phyloP scores from a whole-genome alignment of 1,284 basidiomycete species.

The Tilletia caries region DNA sequence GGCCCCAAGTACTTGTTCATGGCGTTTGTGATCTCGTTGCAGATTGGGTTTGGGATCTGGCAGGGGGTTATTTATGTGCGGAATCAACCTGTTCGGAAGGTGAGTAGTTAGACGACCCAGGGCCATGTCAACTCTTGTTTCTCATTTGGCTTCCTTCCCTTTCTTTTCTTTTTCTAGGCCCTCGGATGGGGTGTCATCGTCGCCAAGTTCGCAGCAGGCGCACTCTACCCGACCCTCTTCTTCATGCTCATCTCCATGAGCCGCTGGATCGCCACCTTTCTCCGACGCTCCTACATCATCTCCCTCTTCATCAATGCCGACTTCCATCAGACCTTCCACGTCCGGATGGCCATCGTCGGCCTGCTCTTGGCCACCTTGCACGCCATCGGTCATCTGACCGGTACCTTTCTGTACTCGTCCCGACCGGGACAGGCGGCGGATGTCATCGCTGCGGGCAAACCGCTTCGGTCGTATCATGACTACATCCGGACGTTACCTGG shows the following conservation, averaged over 20 bases:
- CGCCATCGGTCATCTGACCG: constrained; percentile 17
- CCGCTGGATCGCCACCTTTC: not conserved
- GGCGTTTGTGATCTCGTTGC: constrained; percentile 11
- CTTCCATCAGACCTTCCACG: constrained; percentile 11
- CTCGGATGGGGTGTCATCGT: constrained; percentile 22
- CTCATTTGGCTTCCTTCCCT: too few relatives aligned
- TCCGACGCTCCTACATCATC: not conserved
- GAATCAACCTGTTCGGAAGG: not conserved
- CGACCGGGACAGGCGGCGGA: constrained; percentile 9
- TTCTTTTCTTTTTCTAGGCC: too few relatives aligned
- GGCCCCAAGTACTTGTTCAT: constrained; percentile 15
- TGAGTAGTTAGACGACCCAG: too few relatives aligned
- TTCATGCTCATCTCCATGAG: constrained; percentile 20
- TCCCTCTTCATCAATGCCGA: constrained; percentile 5
- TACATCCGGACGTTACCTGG: constrained; percentile 12
- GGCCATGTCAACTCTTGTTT: not conserved
- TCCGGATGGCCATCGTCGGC: constrained; percentile 6
- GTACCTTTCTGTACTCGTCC: constrained; percentile 16
- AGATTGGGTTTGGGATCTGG: constrained; percentile 20
- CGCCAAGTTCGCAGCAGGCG: constrained; percentile 20
- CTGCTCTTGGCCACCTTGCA: constrained; percentile 6
- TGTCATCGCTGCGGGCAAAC: not conserved
- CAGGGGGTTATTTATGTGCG: constrained; percentile 18
- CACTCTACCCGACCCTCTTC: constrained; percentile 21
- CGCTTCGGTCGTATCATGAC: constrained; percentile 3